Evolutionary conservation across 139 green algal genomes (phyloP).

Genomic region (Volvox africanus): DNA sequence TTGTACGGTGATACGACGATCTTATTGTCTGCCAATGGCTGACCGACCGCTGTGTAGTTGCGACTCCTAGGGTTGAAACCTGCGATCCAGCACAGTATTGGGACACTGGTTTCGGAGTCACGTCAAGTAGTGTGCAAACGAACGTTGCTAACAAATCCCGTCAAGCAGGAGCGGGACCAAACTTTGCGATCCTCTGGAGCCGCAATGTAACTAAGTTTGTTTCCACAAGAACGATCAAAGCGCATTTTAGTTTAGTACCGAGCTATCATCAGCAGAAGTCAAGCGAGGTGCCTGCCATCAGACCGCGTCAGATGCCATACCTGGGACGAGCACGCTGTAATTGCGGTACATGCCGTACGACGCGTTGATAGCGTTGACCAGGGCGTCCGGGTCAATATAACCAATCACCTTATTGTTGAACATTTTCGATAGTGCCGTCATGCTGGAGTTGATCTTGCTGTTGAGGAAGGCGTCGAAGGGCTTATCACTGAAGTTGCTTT

Average conservation of each 20-base stretch:
- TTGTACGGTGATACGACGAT: constrained; percentile 19
- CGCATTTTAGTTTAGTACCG: too few relatives aligned
- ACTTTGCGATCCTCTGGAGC: too few relatives aligned
- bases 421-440: not conserved
- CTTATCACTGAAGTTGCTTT: not conserved
- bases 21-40: not conserved
- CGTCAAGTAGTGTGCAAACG: too few relatives aligned
- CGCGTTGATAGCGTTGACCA: not conserved
- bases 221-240: too few relatives aligned
- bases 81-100: too few relatives aligned
- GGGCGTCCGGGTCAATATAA: not conserved
- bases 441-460: not conserved
- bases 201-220: too few relatives aligned
- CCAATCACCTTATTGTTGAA: constrained; percentile 9
- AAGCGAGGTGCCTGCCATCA: too few relatives aligned
- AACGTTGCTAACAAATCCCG: too few relatives aligned
- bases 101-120: too few relatives aligned
- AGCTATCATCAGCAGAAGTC: too few relatives aligned
- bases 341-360: not conserved
- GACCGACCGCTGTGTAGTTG: not conserved
- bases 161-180: too few relatives aligned
- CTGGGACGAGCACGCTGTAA: not conserved
- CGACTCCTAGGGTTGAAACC: not conserved
- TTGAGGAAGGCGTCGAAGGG: not conserved
- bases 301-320: not conserved